Base-by-base conservation (phyloP, 2,329 filamentous ascomycete species). In the Tolypocladium guangdongense region DNA sequence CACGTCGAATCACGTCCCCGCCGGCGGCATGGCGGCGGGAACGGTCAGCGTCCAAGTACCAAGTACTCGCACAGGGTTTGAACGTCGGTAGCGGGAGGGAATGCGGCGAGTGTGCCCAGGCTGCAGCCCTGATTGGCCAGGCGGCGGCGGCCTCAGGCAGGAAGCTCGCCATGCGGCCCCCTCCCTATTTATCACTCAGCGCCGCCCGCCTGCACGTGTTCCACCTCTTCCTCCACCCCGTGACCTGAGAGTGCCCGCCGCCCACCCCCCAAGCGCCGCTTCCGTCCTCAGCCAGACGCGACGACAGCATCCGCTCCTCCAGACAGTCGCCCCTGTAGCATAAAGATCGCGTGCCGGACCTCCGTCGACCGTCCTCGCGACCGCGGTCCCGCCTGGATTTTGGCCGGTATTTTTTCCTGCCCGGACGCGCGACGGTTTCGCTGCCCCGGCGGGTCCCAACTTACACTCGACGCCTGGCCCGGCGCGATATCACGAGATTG, bases 401-500 rank as follows among this genome's bases (percentile, higher is more conserved):
- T 54, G 37, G 50, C 50, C 37, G 50, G 52, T 22, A 41, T 45
- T 41, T 53, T 53, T 54, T 53, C 48, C 56, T 54, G 37, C 32
- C 32, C 52, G 48, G 52, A 50, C 55, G 63, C 59, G 61, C 57
- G 56, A 52, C 39, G 33, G 47, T 38, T 55, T 49, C 53, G 56
- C 46, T 54, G 57, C 52, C 41, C 27, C 16, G 43, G 50, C 50
- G 56, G 57, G 57, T 57, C 57, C 55, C 59, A 59, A 65, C 66
- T 67, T 68, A 67, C 52, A 59, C 63, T 61, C 55, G 58, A 60
- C 59, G 49, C 49, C 55, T 48, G 37, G 53, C 36, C 41, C 39
- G 57, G 61, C 71, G 70, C 71, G 71, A 74, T 71, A 74, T 74
- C 72, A 74, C 72, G 72, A 74, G 72, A 70, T 74, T 67, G 65